Evolutionary conservation across 2,329 filamentous ascomycete genomes (phyloP).

Genomic region (Alternaria ventricosa): DNA sequence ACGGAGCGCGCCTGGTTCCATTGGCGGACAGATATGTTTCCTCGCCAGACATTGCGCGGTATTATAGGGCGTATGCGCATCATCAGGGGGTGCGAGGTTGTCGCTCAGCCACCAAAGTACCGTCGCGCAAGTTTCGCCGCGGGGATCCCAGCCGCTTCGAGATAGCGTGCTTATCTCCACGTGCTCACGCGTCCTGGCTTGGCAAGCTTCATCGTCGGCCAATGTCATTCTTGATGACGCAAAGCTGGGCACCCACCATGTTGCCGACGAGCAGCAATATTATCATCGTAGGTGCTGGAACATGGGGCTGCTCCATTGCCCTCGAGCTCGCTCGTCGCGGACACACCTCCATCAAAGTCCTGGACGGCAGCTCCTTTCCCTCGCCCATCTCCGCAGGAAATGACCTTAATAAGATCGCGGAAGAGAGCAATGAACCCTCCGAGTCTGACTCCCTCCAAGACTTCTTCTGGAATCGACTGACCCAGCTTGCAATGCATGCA

Average conservation of each 20-base stretch:
- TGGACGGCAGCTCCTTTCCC: slow-evolving; percentile 54
- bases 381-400: slow-evolving; percentile 57
- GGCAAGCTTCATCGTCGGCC: neutral
- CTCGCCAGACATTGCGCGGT: slow-evolving; percentile 11
- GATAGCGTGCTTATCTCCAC: slow-evolving; percentile 12
- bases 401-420: slow-evolving; percentile 58
- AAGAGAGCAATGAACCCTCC: slow-evolving; percentile 38
- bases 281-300: slow-evolving; percentile 58
- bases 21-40: neutral
- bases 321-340: slow-evolving; percentile 57
- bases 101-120: neutral
- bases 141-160: slow-evolving; percentile 6
- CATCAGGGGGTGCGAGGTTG: slow-evolving; percentile 19
- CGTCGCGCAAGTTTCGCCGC: slow-evolving; percentile 5
- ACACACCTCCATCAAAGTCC: slow-evolving; percentile 54
- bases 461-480: slow-evolving; percentile 43
- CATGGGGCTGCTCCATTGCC: slow-evolving; percentile 59
- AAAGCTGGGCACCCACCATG: slow-evolving; percentile 2
- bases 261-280: slow-evolving; percentile 19
- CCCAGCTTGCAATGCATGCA: slow-evolving; percentile 48
- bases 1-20: slow-evolving; percentile 10
- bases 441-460: slow-evolving; percentile 40
- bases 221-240: neutral
- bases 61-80: slow-evolving; percentile 22
- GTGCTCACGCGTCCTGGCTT: slow-evolving; percentile 11